A percentile compares a stretch with the other conserved stretches of the same genome.
phyloP scores from a whole-genome alignment of 768 basidiomycete species.

The Cystofilobasidium ferigula region DNA sequence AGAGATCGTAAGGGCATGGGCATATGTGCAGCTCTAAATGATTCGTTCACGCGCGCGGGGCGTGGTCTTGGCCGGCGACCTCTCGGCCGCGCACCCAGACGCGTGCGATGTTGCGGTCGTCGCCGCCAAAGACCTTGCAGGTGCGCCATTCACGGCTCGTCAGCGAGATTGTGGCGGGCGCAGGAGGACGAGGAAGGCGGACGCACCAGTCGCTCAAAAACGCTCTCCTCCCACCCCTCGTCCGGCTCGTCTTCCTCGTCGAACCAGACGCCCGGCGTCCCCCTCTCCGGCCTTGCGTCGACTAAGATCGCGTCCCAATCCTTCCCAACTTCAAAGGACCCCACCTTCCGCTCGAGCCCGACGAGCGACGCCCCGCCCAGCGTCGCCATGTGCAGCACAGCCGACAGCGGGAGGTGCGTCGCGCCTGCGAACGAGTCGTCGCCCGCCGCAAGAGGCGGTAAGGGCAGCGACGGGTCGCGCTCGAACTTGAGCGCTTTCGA shows the following conservation, averaged over 20 bases:
- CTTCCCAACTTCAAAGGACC: slow-evolving; percentile 69
- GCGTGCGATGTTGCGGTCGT: slow-evolving; percentile 54
- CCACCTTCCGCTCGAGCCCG: slow-evolving; percentile 53
- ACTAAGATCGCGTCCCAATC: slow-evolving; percentile 82
- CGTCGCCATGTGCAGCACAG: slow-evolving; percentile 81
- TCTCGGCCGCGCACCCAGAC: slow-evolving; percentile 74
- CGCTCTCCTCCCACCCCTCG: slow-evolving; percentile 41
- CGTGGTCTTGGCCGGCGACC: slow-evolving; percentile 52
- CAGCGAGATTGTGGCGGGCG: not conserved
- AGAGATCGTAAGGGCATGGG: too few species aligned
- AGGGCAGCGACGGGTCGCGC: slow-evolving; percentile 23
- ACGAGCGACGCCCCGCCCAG: slow-evolving; percentile 81
- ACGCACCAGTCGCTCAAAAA: slow-evolving; percentile 48
- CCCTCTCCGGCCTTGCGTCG: slow-evolving; percentile 46
- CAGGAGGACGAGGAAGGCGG: not conserved
- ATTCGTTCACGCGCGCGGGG: not conserved
- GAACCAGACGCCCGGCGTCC: slow-evolving; percentile 53
- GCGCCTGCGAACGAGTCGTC: slow-evolving; percentile 29
- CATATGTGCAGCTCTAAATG: too few species aligned
- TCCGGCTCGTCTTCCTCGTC: slow-evolving; percentile 37
- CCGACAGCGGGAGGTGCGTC: slow-evolving; percentile 56
- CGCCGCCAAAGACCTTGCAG: slow-evolving; percentile 60
- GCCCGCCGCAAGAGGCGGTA: slow-evolving; percentile 29
- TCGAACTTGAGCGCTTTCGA: slow-evolving; percentile 53
- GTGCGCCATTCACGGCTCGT: not conserved